These are phyloP conservation scores for Lichtheimia ramosa DNA, from an alignment of 371 early-diverging fungal species.

Conservation along the genomic window DNA sequence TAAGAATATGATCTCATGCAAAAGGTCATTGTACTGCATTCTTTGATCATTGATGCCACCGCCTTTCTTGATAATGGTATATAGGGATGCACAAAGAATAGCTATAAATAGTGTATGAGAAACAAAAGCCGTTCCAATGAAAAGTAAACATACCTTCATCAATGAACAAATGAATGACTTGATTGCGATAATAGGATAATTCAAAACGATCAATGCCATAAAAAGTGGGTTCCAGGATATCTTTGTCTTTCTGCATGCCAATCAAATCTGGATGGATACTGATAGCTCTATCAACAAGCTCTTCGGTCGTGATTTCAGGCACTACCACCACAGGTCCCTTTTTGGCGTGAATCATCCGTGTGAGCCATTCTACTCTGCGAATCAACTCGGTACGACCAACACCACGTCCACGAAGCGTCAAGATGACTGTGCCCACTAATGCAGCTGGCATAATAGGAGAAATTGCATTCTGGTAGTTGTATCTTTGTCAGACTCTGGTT, in stretches of 20 bases:
- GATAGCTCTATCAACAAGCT: conserved; percentile 46
- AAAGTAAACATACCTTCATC: conserved; percentile 51
- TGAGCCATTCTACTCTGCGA: conserved; percentile 76
- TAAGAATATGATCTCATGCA: conserved; percentile 73
- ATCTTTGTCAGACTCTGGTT: background rate
- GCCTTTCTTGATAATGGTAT: conserved; percentile 79
- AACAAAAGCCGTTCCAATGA: background rate
- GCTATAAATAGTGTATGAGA: conserved; percentile 27
- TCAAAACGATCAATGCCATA: conserved; percentile 84
- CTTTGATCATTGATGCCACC: conserved; percentile 61
- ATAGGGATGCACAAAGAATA: conserved; percentile 76
- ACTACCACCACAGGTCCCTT: conserved; percentile 83
- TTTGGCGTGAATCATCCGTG: conserved; percentile 60
- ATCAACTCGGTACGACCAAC: conserved; percentile 79
- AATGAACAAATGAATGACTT: conserved; percentile 83
- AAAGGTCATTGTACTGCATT: conserved; percentile 53
- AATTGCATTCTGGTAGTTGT: conserved; percentile 44
- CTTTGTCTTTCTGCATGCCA: conserved; percentile 65
- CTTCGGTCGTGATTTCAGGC: conserved; percentile 61
- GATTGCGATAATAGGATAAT: conserved; percentile 82
- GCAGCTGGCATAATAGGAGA: conserved; percentile 86
- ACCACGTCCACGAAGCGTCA: conserved; percentile 82
- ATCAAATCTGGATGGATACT: conserved; percentile 72
- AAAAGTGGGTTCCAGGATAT: conserved; percentile 86
- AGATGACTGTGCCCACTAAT: conserved; percentile 77